Evolutionary conservation across 768 basidiomycete genomes (phyloP).

Genomic region (Boletus subcaerulescens): DNA sequence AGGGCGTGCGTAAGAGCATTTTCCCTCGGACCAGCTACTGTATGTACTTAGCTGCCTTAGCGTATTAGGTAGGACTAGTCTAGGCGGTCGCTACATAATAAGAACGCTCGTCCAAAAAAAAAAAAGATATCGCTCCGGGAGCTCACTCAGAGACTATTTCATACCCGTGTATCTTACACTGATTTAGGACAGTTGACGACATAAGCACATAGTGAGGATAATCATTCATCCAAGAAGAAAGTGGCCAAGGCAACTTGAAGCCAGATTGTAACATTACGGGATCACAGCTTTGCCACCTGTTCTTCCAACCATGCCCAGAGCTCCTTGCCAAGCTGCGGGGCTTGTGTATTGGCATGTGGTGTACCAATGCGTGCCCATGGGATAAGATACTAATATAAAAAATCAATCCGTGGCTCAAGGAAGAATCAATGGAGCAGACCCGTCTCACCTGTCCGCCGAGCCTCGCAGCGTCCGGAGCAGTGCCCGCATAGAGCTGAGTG

Average conservation of each 20-base stretch:
- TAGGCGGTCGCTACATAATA: not conserved
- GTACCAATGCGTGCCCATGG: slow-evolving; percentile 4
- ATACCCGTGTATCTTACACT: no score
- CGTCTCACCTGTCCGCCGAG: slow-evolving; percentile 5
- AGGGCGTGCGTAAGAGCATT: not conserved
- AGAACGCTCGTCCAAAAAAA: not conserved
- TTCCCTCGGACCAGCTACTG: not conserved
- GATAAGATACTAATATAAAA: not conserved
- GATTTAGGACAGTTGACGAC: no score
- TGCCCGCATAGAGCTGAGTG: slow-evolving; percentile 9
- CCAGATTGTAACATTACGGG: not conserved
- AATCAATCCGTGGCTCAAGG: not conserved
- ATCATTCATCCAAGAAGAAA: no score
- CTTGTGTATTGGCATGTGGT: not conserved
- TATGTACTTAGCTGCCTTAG: not conserved
- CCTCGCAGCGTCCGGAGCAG: not conserved
- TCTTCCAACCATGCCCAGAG: slow-evolving; percentile 12
- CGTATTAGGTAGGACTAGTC: not conserved
- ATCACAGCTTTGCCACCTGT: not conserved
- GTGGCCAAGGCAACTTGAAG: no score
- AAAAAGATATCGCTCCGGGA: not conserved
- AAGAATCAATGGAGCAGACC: not conserved
- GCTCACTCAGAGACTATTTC: no score
- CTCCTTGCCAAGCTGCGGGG: slow-evolving; percentile 9
- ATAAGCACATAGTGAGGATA: no score